Evolutionary conservation across 2,329 filamentous ascomycete genomes (phyloP).

Genomic region (Gaeumannomyces sp.): DNA sequence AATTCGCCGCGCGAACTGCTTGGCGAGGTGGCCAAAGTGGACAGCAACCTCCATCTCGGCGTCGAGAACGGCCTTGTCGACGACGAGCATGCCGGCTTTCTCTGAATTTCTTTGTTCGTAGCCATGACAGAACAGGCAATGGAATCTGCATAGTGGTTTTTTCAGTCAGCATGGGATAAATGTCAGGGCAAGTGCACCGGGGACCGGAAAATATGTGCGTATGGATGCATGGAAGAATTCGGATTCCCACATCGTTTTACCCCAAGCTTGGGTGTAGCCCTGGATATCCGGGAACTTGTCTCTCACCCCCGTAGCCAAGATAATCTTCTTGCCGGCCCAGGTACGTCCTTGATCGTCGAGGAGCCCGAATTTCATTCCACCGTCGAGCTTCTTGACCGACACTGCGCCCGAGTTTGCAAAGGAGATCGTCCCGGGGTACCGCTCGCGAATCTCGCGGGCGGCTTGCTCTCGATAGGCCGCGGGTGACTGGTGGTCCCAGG

Average conservation of each 20-base stretch:
- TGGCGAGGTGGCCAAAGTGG: slow-evolving; percentile 24
- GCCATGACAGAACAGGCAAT: slow-evolving; percentile 55
- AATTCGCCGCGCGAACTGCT: slow-evolving; percentile 38
- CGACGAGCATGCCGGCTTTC: slow-evolving; percentile 41
- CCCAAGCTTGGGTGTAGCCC: slow-evolving; percentile 52
- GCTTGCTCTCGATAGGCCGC: slow-evolving; percentile 28
- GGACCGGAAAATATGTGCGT: no score
- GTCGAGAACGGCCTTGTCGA: slow-evolving; percentile 18
- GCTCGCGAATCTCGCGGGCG: slow-evolving; percentile 25
- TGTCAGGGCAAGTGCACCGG: no score
- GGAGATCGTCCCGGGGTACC: slow-evolving; percentile 28
- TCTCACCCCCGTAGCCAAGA: slow-evolving; percentile 46
- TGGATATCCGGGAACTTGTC: slow-evolving; percentile 45
- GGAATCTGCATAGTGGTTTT: slow-evolving; percentile 32
- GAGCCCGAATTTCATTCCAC: slow-evolving; percentile 26
- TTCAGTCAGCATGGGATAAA: no score
- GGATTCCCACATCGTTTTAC: slow-evolving; percentile 36
- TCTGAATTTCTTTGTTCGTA: slow-evolving; percentile 47
- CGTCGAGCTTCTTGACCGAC: slow-evolving; percentile 23
- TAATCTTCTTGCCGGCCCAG: slow-evolving; percentile 46
- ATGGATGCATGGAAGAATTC: background rate
- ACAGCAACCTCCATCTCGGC: slow-evolving; percentile 14
- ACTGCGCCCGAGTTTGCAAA: slow-evolving; percentile 24
- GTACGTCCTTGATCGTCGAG: slow-evolving; percentile 33
- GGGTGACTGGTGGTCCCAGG: slow-evolving; percentile 32